Evolutionary conservation across 2,329 filamentous ascomycete genomes (phyloP), one percentile per base, ranked within the genome.

Genomic region (Fusarium pseudonygamai): DNA sequence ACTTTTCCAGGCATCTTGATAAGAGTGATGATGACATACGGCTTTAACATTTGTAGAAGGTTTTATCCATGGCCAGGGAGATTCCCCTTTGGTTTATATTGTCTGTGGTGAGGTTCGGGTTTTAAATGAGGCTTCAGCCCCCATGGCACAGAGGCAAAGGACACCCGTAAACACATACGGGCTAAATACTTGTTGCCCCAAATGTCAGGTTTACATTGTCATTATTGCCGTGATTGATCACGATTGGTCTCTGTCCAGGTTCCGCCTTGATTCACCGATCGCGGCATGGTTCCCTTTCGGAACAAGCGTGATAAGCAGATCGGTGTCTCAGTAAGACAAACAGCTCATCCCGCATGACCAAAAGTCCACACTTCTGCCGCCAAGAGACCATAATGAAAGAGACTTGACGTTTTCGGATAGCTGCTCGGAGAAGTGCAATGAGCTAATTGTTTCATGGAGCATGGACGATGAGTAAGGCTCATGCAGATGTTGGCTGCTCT

Each of bases 221-320:
- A 13, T 2, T 32, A 4, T 14, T 13, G 18, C 28, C 5, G 15
- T 18, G 5, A 32, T 5, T 14, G 4, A 49, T 18, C 0, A 7
- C 11, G 6, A 13, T 4, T 18, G 15, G 11, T 5, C 15, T 18
- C 7, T 13, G 5, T 32, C 46, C 11, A 13, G 16, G 14, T 10
- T 18, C 6, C 3, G 7, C 22, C 18, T 6, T 24, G 3, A 1
- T 16, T n/a, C 4, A 9, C 11, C 4, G 5, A 34, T 58, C 30
- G 30, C 24, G 20, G 24, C 20, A 26, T 47, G 55, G 15, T 28
- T 47, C 55, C 55, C 12, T n/a, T 49, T 49, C 9, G 7, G 40
- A n/a, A 58, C 15, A 18, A 26, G 40, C 24, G 28, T 22, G 30
- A 18, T 49, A 12, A 7, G 14, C 6, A 7, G 24, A 36, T 36